phyloP scores from a whole-genome alignment of 2,329 filamentous ascomycete species.

The Phoma sp. region DNA sequence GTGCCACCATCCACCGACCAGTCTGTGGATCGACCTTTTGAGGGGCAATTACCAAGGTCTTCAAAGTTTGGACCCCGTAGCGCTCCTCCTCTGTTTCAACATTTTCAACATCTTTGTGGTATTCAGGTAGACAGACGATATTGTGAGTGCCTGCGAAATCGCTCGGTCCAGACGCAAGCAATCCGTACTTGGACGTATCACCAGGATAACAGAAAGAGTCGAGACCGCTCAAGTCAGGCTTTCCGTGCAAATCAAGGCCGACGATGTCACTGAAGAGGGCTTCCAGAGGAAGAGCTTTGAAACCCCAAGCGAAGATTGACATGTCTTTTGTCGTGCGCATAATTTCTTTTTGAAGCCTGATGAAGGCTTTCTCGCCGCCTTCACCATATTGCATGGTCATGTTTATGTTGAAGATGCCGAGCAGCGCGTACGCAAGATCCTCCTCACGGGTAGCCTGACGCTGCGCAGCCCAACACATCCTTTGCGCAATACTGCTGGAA shows the following conservation, averaged over 20 bases:
- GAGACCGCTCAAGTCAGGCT: background rate
- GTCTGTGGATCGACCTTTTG: too few species aligned
- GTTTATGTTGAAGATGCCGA: constrained; percentile 25
- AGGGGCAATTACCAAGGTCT: too few species aligned
- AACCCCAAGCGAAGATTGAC: constrained; percentile 9
- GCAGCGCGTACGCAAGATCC: constrained; percentile 23
- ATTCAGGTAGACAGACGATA: too few species aligned
- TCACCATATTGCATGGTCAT: constrained; percentile 21
- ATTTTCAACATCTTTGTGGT: too few species aligned
- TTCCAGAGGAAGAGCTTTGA: background rate
- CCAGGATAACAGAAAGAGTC: background rate
- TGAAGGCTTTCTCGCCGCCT: constrained; percentile 18
- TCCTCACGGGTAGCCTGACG: constrained; percentile 19
- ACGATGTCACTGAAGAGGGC: background rate
- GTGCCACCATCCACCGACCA: too few species aligned
- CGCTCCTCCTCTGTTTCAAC: too few species aligned
- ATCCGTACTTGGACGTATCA: background rate
- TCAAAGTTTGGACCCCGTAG: too few species aligned
- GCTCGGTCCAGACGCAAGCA: too few species aligned
- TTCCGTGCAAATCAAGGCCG: background rate
- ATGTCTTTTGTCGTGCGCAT: constrained; percentile 1
- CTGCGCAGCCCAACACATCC: constrained; percentile 22
- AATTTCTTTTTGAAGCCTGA: constrained; percentile 17
- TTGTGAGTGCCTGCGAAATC: too few species aligned
- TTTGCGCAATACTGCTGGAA: constrained; percentile 3